Base-by-base conservation (phyloP, 1,284 basidiomycete species). In the Apiotrichum porosum region DNA sequence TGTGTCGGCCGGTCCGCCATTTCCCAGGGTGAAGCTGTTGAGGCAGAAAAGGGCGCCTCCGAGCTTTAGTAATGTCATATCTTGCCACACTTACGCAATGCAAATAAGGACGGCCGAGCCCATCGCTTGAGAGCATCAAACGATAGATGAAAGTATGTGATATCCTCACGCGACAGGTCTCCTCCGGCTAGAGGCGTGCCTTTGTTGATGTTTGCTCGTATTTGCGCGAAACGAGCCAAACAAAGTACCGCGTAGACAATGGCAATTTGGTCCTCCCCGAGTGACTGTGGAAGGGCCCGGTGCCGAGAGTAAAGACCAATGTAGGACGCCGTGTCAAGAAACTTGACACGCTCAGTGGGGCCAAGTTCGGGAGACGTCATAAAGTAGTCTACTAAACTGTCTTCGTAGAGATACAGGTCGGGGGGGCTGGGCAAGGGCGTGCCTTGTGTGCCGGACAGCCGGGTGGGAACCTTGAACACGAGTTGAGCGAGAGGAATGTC, bases 91-190 rank as follows among this genome's bases (percentile, higher is more conserved):
- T 42, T 33, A 63, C 61, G 58, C 12, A 60, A 14, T 9, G 62
- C 57, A 40, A 47, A 42, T 1, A 57, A 26, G 9, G 52, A 56
- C 4, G 62, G 57, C 33, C 54, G 41, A 19, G 37, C 47, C 61
- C 61, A 65, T 19, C 30, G 40, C n/a, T 36, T 35, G 12, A 65
- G 34, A 4, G 44, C 46, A 15, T 54, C 42, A 26, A 48, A 57
- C 12, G 61, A 56, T 54, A 56, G 52, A 24, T 45, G 38, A 39
- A 52, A 64, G 36, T 64, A 64, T 9, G 58, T 62, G 18, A 64
- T 47, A 33, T 62, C 62, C 46, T 64, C 58, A 18, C 56, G 31
- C n/a, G 32, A 37, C 24, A 17, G 23, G 1, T 18, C 5, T 4
- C 26, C 21, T 9, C 32, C n/a, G 15, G 35, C 23, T 28, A 12